These are phyloP conservation scores for Pythium monospermum DNA, from an alignment of 352 stramenopile genomes.

Conservation along the genomic window DNA sequence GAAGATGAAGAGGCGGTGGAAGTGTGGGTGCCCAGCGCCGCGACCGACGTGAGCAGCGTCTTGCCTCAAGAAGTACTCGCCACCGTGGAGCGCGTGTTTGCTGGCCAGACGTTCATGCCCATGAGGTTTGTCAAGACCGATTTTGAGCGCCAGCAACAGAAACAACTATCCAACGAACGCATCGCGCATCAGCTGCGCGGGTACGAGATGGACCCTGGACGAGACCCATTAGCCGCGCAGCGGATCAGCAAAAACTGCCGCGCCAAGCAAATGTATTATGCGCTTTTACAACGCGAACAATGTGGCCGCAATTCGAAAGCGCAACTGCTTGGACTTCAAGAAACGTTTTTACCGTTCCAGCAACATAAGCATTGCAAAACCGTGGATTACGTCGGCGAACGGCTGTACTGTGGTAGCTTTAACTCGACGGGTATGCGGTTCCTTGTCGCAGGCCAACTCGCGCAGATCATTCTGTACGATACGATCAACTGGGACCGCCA, in stretches of 20 bases:
- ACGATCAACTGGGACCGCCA: slow-evolving; percentile 60
- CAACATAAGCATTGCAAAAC: slow-evolving; percentile 71
- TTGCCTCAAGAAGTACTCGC: slow-evolving; percentile 44
- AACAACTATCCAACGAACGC: slow-evolving; percentile 40
- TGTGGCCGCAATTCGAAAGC: slow-evolving; percentile 52
- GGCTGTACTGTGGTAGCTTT: slow-evolving; percentile 79
- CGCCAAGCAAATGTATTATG: slow-evolving; percentile 44
- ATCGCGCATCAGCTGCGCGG: slow-evolving; percentile 64
- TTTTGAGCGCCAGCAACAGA: slow-evolving; percentile 50
- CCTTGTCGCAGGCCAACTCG: slow-evolving; percentile 60
- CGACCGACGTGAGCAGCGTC: slow-evolving; percentile 19
- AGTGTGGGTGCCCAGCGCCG: slow-evolving; percentile 19
- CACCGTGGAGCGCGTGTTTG: slow-evolving; percentile 61
- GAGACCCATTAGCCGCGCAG: slow-evolving; percentile 18
- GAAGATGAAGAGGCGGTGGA: slow-evolving; percentile 21
- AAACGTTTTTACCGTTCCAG: slow-evolving; percentile 79
- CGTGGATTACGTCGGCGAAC: slow-evolving; percentile 60
- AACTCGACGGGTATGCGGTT: slow-evolving; percentile 66
- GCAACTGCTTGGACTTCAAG: slow-evolving; percentile 65
- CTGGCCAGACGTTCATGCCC: slow-evolving; percentile 50
- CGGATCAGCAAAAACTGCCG: slow-evolving; percentile 25
- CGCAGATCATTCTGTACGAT: slow-evolving; percentile 71
- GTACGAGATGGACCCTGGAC: slow-evolving; percentile 32
- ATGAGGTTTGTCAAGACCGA: slow-evolving; percentile 58
- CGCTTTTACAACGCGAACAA: slow-evolving; percentile 63